A percentile compares a stretch with the other conserved stretches of the same genome.
These are phyloP conservation scores for Tetrapisispora arboricola DNA, from an alignment of 805 yeast species.

Conservation along the genomic window DNA sequence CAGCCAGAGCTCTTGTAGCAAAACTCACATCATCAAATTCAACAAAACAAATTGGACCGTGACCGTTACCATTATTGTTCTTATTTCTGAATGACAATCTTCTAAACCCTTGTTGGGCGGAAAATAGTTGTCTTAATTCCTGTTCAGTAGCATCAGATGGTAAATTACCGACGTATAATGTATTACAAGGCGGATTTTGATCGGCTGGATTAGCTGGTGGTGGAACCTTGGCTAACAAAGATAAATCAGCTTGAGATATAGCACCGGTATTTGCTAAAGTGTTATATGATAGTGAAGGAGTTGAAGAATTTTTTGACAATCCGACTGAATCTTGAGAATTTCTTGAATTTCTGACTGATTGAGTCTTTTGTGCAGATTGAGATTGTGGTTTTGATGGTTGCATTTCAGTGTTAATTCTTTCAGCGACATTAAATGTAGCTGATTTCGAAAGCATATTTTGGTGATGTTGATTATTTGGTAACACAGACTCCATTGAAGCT, in stretches of 20 bases:
- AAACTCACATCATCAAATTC: constrained; percentile 93
- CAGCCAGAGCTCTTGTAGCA: constrained; percentile 91
- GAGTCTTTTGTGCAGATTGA: constrained; percentile 13
- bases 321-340: constrained; percentile 7
- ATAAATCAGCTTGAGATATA: constrained; percentile 46
- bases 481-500: neutral
- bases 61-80: constrained; percentile 39
- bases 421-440: neutral
- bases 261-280: constrained; percentile 12
- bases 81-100: constrained; percentile 86
- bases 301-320: constrained; percentile 19
- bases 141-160: constrained; percentile 96
- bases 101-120: constrained; percentile 87
- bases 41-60: constrained; percentile 99
- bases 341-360: constrained; percentile 11
- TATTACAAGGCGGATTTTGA: constrained; percentile 97
- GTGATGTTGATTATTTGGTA: constrained; percentile 1
- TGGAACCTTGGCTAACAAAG: constrained; percentile 68
- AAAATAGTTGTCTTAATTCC: constrained; percentile 77
- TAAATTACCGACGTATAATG: constrained; percentile 90
- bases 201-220: constrained; percentile 97
- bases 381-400: constrained; percentile 3
- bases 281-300: constrained; percentile 22
- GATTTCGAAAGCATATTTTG: neutral
- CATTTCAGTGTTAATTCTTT: constrained; percentile 4